phyloP scores from a whole-genome alignment of 1,139 yeast genomes.

The Kodamaea fungicola region DNA sequence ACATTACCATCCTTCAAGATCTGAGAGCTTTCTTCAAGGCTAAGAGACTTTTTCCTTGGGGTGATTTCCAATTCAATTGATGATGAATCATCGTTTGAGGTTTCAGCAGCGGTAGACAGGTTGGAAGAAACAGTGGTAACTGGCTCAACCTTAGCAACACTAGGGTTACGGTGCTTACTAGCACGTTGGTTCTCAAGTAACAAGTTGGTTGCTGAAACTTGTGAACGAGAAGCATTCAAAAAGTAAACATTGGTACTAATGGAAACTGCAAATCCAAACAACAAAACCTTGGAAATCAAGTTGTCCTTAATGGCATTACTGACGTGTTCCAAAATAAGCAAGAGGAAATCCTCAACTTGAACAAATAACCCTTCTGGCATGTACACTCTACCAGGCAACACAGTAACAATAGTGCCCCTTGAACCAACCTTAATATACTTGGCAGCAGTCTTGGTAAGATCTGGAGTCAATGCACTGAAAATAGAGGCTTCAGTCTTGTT shows the following conservation, averaged over 20 bases:
- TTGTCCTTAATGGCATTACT: constrained; percentile 80
- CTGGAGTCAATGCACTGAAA: constrained; percentile 33
- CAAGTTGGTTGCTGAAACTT: constrained; percentile 41
- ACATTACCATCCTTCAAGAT: constrained; percentile 72
- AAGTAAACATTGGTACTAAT: constrained; percentile 80
- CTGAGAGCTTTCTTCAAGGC: constrained; percentile 62
- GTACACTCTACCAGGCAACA: constrained; percentile 65
- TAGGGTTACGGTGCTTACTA: constrained; percentile 3
- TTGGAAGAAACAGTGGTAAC: neutral
- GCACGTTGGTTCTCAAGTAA: constrained; percentile 41
- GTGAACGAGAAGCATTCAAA: constrained; percentile 70
- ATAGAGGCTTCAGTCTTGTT: constrained; percentile 16
- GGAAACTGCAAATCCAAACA: constrained; percentile 71
- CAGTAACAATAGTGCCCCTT: constrained; percentile 59
- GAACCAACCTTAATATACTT: constrained; percentile 41
- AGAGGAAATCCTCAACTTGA: constrained; percentile 61
- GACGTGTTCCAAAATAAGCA: constrained; percentile 51
- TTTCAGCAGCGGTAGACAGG: constrained; percentile 10
- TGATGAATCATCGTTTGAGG: constrained; percentile 9
- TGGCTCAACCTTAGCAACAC: constrained; percentile 4
- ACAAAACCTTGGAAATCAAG: constrained; percentile 71
- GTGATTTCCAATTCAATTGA: constrained; percentile 25
- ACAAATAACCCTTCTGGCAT: constrained; percentile 64
- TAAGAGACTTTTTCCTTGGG: constrained; percentile 20
- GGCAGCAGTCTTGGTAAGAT: constrained; percentile 38